These are phyloP conservation scores for Tuber magnatum DNA, from an alignment of 495 filamentous ascomycete genomes.

Conservation along the genomic window DNA sequence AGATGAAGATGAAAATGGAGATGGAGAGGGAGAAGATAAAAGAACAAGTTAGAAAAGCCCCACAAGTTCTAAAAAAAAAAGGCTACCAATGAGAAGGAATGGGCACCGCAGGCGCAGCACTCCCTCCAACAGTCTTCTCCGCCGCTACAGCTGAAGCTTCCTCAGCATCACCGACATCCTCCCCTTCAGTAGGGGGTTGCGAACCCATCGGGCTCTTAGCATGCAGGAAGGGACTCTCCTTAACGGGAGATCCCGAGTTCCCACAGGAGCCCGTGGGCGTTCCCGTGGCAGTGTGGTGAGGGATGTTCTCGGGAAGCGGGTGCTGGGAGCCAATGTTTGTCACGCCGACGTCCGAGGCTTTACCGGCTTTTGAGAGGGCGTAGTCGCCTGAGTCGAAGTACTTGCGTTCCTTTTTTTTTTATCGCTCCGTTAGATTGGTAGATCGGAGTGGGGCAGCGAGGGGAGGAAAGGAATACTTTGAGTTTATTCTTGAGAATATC, in stretches of 20 bases:
- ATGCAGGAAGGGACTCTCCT: conserved; percentile 36
- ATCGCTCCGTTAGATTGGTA: conserved; percentile 12
- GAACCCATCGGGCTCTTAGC: conserved; percentile 37
- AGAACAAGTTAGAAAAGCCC: neutral
- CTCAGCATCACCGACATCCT: conserved; percentile 22
- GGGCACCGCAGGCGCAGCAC: conserved; percentile 15
- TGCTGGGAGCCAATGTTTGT: conserved; percentile 90
- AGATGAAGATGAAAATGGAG: neutral
- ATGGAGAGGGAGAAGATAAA: too few relatives aligned
- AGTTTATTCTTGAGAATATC: conserved; percentile 97
- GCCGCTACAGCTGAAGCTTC: conserved; percentile 6
- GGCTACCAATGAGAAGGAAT: conserved; percentile 14
- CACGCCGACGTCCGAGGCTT: conserved; percentile 87
- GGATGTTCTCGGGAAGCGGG: conserved; percentile 92
- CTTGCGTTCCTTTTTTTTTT: conserved; percentile 69
- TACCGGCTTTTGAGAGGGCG: conserved; percentile 95
- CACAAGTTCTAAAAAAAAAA: neutral
- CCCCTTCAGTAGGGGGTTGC: conserved; percentile 36
- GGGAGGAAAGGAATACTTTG: conserved; percentile 48
- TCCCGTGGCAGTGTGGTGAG: conserved; percentile 60
- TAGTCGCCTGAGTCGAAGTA: conserved; percentile 99
- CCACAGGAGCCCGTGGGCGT: conserved; percentile 46
- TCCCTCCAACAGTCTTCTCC: conserved; percentile 12
- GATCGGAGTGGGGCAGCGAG: conserved; percentile 12
- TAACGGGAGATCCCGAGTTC: conserved; percentile 40